Conservation (phyloP, 2,329 filamentous ascomycete species). For the Lanzia echinophila region DNA sequence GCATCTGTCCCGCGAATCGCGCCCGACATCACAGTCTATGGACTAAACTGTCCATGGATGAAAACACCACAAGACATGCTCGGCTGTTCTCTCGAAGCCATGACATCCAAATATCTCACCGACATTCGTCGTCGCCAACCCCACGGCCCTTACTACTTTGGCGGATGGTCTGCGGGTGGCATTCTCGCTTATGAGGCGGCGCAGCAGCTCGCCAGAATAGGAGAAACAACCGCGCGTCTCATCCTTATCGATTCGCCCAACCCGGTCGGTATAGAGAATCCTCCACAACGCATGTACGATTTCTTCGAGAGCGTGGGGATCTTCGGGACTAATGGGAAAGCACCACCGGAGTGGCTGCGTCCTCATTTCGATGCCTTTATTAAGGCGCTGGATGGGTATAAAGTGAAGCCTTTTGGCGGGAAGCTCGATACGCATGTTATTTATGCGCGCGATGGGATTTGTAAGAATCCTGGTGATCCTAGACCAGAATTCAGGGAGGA, state of each 20-base stretch:
- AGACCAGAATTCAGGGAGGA: conserved; percentile 53
- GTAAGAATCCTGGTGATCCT: conserved; percentile 56
- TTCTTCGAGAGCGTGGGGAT: conserved; percentile 67
- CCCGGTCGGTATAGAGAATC: conserved; percentile 58
- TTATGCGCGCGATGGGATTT: conserved; percentile 67
- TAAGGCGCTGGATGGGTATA: conserved; percentile 60
- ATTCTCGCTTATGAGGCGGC: conserved; percentile 1
- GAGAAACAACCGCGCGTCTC: conserved; percentile 49
- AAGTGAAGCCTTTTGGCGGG: conserved; percentile 53
- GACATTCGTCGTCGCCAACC: background rate
- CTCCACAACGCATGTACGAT: conserved; percentile 42
- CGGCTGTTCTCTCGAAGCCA: background rate
- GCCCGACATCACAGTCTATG: background rate
- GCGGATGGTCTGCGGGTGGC: conserved; percentile 2
- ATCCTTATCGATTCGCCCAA: conserved; percentile 59
- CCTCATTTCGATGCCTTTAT: conserved; percentile 65
- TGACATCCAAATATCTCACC: background rate
- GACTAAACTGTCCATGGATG: background rate
- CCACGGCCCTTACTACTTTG: background rate
- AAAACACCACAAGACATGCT: background rate
- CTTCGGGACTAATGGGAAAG: conserved; percentile 47
- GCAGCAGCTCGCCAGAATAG: conserved; percentile 16
- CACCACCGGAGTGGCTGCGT: conserved; percentile 59
- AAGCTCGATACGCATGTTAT: conserved; percentile 56
- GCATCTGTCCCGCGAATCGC: background rate